phyloP scores from a whole-genome alignment of 139 green algal species.

The Limnomonas spitsbergensis region DNA sequence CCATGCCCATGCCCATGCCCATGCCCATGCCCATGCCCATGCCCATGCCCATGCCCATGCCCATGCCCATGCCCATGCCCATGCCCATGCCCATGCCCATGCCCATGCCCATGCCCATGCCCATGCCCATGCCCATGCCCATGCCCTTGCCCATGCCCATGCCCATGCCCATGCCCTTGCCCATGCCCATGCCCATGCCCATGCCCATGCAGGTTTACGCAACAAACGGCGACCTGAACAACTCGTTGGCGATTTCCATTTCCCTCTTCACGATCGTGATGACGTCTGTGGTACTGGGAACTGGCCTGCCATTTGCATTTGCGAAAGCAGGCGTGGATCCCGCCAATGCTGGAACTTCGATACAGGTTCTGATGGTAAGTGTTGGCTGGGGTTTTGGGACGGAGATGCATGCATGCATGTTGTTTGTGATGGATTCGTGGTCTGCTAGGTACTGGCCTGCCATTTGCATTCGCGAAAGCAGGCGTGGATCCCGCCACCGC shows the following conservation, averaged over 20 bases:
- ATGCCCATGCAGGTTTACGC: conserved; percentile 51
- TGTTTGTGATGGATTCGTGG: conserved; percentile 35
- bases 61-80: too few species aligned
- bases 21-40: too few species aligned
- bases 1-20: too few species aligned
- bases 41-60: too few species aligned
- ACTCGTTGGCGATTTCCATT: conserved; percentile 70
- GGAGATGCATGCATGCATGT: neutral
- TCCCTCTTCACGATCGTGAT: conserved; percentile 84
- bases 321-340: conserved; percentile 66
- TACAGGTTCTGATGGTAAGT: conserved; percentile 71
- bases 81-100: too few species aligned
- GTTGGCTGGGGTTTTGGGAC: neutral
- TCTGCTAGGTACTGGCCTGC: conserved; percentile 72
- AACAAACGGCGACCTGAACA: conserved; percentile 63
- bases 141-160: too few species aligned
- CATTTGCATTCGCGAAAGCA: conserved; percentile 67
- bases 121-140: too few species aligned
- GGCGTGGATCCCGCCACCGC: conserved; percentile 83
- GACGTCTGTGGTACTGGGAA: conserved; percentile 69
- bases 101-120: too few species aligned
- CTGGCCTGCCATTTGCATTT: conserved; percentile 80
- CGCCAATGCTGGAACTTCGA: conserved; percentile 81
- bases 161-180: too few species aligned
- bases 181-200: too few species aligned